A percentile compares a stretch with the other conserved stretches of the same genome.
These are phyloP conservation scores for Penicillium aurantiogriseum DNA, from an alignment of 2,329 filamentous ascomycete species.

Conservation along the genomic window DNA sequence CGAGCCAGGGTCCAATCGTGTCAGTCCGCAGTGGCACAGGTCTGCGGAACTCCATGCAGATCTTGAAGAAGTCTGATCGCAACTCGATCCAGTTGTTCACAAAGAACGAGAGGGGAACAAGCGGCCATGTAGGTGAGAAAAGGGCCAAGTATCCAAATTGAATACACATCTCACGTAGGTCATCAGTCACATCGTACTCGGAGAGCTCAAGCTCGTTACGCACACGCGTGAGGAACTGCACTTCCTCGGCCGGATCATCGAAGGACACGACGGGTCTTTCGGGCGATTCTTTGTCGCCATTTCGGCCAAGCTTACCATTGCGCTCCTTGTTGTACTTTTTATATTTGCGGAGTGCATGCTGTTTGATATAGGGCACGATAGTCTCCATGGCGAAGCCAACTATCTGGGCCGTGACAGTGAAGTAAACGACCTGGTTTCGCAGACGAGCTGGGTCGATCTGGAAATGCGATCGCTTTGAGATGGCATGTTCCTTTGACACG, in stretches of 20 bases:
- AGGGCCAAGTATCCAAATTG: conserved; percentile 87
- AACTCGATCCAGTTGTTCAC: conserved; percentile 97
- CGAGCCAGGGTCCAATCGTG: conserved; percentile 93
- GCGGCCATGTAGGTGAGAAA: conserved; percentile 91
- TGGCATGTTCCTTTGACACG: conserved; percentile 70
- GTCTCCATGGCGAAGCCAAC: conserved; percentile 86
- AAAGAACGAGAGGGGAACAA: conserved; percentile 84
- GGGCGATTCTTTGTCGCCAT: conserved; percentile 25
- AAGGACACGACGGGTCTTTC: conserved; percentile 44
- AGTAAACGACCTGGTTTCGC: conserved; percentile 92
- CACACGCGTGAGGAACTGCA: conserved; percentile 76
- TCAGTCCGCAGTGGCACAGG: conserved; percentile 88
- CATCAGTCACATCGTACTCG: conserved; percentile 85
- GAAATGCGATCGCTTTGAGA: conserved; percentile 62
- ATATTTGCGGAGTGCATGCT: conserved; percentile 73
- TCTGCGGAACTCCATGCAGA: conserved; percentile 83
- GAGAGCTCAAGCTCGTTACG: conserved; percentile 80
- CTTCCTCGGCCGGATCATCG: conserved; percentile 74
- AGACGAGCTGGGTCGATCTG: conserved; percentile 80
- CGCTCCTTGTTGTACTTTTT: conserved; percentile 36
- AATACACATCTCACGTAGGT: conserved; percentile 92
- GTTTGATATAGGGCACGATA: conserved; percentile 80
- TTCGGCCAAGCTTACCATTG: conserved; percentile 22
- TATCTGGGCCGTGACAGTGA: conserved; percentile 91
- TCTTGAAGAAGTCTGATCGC: conserved; percentile 91